Evolutionary conservation across 2,329 filamentous ascomycete species (phyloP), one percentile per base, ranked within the genome.

Genomic region (Incumbomyces lentus): DNA sequence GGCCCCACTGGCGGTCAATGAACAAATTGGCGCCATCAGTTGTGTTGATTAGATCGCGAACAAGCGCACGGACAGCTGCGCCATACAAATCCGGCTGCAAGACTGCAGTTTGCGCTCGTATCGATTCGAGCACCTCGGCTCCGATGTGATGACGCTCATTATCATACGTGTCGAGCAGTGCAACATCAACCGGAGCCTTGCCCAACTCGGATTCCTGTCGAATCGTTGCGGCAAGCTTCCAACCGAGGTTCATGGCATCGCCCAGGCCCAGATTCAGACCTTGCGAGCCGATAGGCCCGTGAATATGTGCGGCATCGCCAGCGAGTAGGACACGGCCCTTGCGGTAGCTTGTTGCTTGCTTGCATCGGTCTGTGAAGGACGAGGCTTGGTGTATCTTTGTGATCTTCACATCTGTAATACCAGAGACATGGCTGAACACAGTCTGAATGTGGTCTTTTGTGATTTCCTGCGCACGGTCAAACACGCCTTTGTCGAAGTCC

Each of bases 31-130:
- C 22, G 17, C 51, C 49, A 31, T 48, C 46, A n/a, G 46, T 34
- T 2, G 49, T 50, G 36, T 45, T 33, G 14, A 50, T 39, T 8
- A 50, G 40, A 34, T 50, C 49, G 10, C 40, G 45, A n/a, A 50
- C 14, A 39, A 52, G 32, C 49, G 44, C 33, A 49, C 49, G 37
- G 14, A 49, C 55, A 47, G 56, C 63, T 10, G 40, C 43, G 14
- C 58, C 59, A 39, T 58, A 57, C 2, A 51, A 47, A 19, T 59
- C 58, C 2, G 64, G 62, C 44, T 55, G 47, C 38, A 68, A 47
- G 6, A 60, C 54, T 26, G 55, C 44, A 18, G 62, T 57, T 47
- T 68, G 66, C 7, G 64, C 62, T 17, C 64, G 61, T 37, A 64
- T 63, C 64, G 62, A 66, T 12, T 66, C 62, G 2, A 68, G 58